Evolutionary conservation across 148 eudicot genomes (phyloP).

Genomic region (Camellia sinensis): DNA sequence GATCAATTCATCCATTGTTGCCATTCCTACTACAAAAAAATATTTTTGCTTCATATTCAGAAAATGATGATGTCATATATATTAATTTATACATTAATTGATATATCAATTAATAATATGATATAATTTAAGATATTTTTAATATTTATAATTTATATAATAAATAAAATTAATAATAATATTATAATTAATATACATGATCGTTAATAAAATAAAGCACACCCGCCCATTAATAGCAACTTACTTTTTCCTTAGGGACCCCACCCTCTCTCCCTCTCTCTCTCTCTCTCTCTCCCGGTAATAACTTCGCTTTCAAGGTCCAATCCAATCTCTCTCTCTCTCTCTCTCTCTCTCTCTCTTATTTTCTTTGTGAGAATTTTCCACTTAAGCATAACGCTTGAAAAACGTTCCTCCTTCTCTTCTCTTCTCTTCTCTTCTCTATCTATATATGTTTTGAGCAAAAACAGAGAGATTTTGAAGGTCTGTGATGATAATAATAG

Average conservation of each 20-base stretch:
- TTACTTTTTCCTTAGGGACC: not conserved
- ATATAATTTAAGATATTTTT: too few relatives aligned
- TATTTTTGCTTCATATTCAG: too few relatives aligned
- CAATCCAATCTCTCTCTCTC: not conserved
- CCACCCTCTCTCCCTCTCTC: not conserved
- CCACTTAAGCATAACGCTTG: not conserved
- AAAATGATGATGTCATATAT: too few relatives aligned
- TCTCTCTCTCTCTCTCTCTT: not conserved
- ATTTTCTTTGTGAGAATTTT: not conserved
- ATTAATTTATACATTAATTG: too few relatives aligned
- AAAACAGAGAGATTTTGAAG: not conserved
- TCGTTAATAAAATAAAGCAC: too few relatives aligned
- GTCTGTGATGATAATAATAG: not conserved
- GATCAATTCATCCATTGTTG: too few relatives aligned
- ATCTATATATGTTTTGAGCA: not conserved
- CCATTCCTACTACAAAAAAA: too few relatives aligned
- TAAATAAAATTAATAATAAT: too few relatives aligned
- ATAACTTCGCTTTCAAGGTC: not conserved
- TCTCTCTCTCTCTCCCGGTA: not conserved
- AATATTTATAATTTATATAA: too few relatives aligned
- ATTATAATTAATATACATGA: too few relatives aligned
- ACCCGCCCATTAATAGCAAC: not conserved
- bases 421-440: not conserved
- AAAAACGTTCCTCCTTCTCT: not conserved
- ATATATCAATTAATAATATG: too few relatives aligned